Percentiles rank a stretch among this genome's conserved stretches.
These are phyloP conservation scores for Floccularia luteovirens DNA, from an alignment of 768 basidiomycete species.

Conservation along the genomic window DNA sequence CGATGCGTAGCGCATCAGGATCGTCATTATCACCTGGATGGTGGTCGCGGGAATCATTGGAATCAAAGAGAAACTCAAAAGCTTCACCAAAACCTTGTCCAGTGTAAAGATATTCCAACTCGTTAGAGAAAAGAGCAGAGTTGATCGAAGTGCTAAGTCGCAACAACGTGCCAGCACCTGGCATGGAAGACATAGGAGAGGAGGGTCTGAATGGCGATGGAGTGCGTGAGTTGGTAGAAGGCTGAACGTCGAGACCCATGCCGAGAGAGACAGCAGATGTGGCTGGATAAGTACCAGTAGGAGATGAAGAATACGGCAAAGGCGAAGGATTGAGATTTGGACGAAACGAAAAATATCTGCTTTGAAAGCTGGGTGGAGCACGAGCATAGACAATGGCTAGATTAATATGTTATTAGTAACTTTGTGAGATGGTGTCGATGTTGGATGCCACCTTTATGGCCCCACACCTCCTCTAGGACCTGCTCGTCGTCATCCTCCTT, in stretches of 20 bases:
- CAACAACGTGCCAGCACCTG: slow-evolving; percentile 37
- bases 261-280: slow-evolving; percentile 58
- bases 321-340: slow-evolving; percentile 52
- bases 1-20: slow-evolving; percentile 49
- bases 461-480: slow-evolving; percentile 66
- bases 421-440: neutral
- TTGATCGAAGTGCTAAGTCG: slow-evolving; percentile 64
- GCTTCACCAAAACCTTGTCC: slow-evolving; percentile 84
- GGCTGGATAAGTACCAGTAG: slow-evolving; percentile 40
- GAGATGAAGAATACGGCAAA: slow-evolving; percentile 34
- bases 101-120: slow-evolving; percentile 93
- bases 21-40: slow-evolving; percentile 11
- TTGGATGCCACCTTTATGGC: slow-evolving; percentile 77
- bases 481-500: slow-evolving; percentile 40
- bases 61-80: slow-evolving; percentile 84
- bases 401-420: slow-evolving; percentile 1
- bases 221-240: slow-evolving; percentile 22
- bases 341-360: slow-evolving; percentile 77
- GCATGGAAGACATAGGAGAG: slow-evolving; percentile 38
- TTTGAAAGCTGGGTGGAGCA: slow-evolving; percentile 87
- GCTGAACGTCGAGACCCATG: slow-evolving; percentile 30
- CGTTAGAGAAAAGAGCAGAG: slow-evolving; percentile 78
- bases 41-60: slow-evolving; percentile 25
- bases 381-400: slow-evolving; percentile 91
- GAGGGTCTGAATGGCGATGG: slow-evolving; percentile 24